A percentile compares a stretch with the other conserved stretches of the same genome.
Conservation (phyloP, 2,329 filamentous ascomycete species). For the Aspergillus luchuensis region DNA sequence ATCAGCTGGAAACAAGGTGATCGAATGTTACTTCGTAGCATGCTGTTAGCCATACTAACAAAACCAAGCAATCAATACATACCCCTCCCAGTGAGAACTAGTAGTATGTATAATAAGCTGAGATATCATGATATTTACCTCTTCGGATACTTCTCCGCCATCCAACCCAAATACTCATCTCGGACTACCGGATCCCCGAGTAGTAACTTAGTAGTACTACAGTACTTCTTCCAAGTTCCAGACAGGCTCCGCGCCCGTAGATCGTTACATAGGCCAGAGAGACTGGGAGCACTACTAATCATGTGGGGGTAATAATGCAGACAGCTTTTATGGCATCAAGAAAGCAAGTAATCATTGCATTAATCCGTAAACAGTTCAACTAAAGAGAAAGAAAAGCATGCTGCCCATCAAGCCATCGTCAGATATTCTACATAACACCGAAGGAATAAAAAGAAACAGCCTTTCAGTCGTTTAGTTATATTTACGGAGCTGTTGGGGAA, state of each 20-base stretch:
- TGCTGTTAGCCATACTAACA: too few relatives aligned
- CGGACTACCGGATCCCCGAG: constrained; percentile 16
- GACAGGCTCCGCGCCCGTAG: constrained; percentile 18
- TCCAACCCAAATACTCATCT: constrained; percentile 24
- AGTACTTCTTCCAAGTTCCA: neutral
- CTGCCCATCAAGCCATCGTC: neutral
- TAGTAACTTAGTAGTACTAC: too few relatives aligned
- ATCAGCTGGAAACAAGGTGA: constrained; percentile 19
- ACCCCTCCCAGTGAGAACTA: too few relatives aligned
- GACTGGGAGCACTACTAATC: too few relatives aligned
- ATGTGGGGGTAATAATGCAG: too few relatives aligned
- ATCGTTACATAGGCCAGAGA: constrained; percentile 18
- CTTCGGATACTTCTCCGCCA: constrained; percentile 16
- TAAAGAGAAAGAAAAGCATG: neutral
- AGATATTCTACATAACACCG: constrained; percentile 10
- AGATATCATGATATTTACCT: constrained; percentile 2
- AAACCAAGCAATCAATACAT: too few relatives aligned
- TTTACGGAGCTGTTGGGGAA: constrained; percentile 35
- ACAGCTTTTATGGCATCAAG: too few relatives aligned
- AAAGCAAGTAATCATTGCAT: neutral
- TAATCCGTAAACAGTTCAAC: neutral
- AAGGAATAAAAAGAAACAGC: neutral
- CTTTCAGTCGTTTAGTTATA: constrained; percentile 28
- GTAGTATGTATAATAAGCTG: too few relatives aligned
- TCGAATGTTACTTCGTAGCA: constrained; percentile 17